Conservation (phyloP, 148 eudicot genomes). For the Arbutus unedo region DNA sequence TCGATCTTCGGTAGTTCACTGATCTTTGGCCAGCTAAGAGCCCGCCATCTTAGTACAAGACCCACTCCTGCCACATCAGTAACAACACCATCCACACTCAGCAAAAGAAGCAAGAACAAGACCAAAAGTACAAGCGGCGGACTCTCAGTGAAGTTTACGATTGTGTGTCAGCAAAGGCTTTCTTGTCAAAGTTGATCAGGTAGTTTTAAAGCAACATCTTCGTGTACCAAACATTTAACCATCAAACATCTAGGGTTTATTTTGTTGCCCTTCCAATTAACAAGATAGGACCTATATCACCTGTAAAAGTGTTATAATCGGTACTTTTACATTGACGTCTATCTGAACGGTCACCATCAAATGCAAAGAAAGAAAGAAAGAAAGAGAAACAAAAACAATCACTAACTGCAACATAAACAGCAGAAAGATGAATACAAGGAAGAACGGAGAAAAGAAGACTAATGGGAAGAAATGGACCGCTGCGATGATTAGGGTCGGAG, state of each 20-base stretch:
- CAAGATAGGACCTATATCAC: slow-evolving; percentile 3
- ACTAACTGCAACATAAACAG: background rate
- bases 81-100: no score
- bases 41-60: no score
- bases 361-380: background rate
- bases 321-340: background rate
- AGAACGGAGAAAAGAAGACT: background rate
- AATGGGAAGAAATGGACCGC: slow-evolving; percentile 39
- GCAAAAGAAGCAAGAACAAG: no score
- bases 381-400: background rate
- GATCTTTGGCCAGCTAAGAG: no score
- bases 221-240: background rate
- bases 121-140: no score
- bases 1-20: no score
- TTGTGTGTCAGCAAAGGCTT: background rate
- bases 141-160: no score
- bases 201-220: background rate
- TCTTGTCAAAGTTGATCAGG: background rate
- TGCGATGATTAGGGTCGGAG: slow-evolving; percentile 65
- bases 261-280: background rate
- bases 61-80: no score
- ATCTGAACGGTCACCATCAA: background rate
- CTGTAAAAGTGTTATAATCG: background rate
- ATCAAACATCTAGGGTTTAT: background rate
- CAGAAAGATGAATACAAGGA: background rate